Evolutionary conservation across 768 basidiomycete species (phyloP), one percentile per base, ranked within the genome.

Genomic region (Rhodocollybia butyracea): DNA sequence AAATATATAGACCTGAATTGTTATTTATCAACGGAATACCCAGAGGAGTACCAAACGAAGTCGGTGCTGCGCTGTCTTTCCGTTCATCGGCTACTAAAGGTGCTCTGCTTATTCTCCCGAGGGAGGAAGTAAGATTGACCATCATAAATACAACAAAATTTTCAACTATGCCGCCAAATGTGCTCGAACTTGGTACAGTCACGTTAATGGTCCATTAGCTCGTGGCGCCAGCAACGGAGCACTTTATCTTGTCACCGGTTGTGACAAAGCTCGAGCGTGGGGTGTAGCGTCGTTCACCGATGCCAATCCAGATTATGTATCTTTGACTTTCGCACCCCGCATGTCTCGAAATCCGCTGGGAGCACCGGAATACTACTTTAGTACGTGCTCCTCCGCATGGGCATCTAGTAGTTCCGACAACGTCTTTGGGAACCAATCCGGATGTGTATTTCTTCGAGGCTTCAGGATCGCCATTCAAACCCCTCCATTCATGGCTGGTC

Each of bases 361-460:
- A 17, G n/a, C 3, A 38, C 1, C 48, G 6, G 30, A 51, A 22
- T 51, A 39, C 30, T 51, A 22, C 11, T 51, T 51, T 5, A n/a
- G 34, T 22, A 39, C 24, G 24, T 36, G 32, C 34, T 21, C 30
- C 48, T 36, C 48, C 19, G 38, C 34, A 19, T 13, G 11, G 22
- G 21, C 34, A 27, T 36, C 48, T 1, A 51, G 48, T 36, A 34
- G 21, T 10, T 31, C 34, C 19, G 48, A 51, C 26, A 34, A 51
- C 38, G 17, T 7, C 4, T 36, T 24, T n/a, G 32, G 21, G 24
- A 12, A 24, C 17, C 31, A 39, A 24, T 51, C 48, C 2, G 34
- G 38, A 34, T 51, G 48, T 27, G 48, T 51, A 10, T 51, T 51
- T 51, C 32, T 51, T 32, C 48, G 48, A 5, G 48, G 48, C 12